phyloP scores from a whole-genome alignment of 75 land plant species.

The Picea sitchensis region DNA sequence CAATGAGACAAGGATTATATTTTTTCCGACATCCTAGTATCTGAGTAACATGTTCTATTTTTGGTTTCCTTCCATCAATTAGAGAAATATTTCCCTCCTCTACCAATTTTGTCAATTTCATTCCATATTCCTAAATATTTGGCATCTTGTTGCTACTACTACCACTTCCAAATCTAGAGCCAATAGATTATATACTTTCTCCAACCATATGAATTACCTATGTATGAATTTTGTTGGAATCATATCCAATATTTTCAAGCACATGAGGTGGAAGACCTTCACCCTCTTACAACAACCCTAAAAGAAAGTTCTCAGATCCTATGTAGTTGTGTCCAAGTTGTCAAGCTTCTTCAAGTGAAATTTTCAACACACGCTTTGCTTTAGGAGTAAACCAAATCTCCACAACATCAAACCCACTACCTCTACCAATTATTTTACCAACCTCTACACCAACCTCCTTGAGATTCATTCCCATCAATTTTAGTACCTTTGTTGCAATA shows the following conservation, averaged over 20 bases:
- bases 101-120: slow-evolving; percentile 78
- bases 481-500: too few relatives aligned
- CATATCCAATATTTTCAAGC: slow-evolving; percentile 81
- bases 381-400: too few relatives aligned
- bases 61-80: slow-evolving; percentile 42
- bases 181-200: slow-evolving; percentile 80
- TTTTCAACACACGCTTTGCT: too few relatives aligned
- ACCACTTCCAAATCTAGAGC: slow-evolving; percentile 78
- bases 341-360: too few relatives aligned
- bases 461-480: too few relatives aligned
- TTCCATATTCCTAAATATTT: slow-evolving; percentile 89
- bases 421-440: too few relatives aligned
- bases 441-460: too few relatives aligned
- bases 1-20: slow-evolving; percentile 55
- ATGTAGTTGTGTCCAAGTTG: too few relatives aligned
- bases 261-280: slow-evolving; percentile 95
- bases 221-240: slow-evolving; percentile 82
- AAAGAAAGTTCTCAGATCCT: too few relatives aligned
- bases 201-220: slow-evolving; percentile 89
- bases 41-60: slow-evolving; percentile 48
- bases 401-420: too few relatives aligned
- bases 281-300: slow-evolving; percentile 71
- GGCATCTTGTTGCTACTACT: slow-evolving; percentile 83
- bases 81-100: slow-evolving; percentile 46
- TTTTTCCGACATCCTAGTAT: slow-evolving; percentile 43